phyloP scores from a whole-genome alignment of 2,329 filamentous ascomycete genomes.

The Apiospora phragmitis region DNA sequence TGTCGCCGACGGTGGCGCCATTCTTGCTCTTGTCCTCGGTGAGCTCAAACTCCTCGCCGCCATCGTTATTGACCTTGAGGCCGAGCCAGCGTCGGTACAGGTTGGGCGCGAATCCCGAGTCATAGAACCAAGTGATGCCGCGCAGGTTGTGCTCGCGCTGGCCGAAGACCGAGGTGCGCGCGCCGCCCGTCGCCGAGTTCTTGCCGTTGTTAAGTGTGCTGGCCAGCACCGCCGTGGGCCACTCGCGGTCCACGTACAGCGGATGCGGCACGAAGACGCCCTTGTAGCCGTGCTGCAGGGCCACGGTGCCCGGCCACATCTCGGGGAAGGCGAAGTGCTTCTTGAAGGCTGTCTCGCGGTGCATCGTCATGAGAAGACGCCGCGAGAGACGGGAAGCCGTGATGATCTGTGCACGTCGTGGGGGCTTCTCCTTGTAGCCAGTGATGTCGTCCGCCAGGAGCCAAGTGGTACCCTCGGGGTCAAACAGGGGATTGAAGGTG shows the following conservation, averaged over 20 bases:
- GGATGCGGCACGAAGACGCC: constrained; percentile 90
- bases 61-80: constrained; percentile 74
- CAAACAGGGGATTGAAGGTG: constrained; percentile 87
- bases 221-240: constrained; percentile 78
- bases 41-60: constrained; percentile 74
- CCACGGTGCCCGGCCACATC: constrained; percentile 90
- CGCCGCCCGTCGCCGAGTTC: constrained; percentile 74
- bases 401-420: constrained; percentile 84
- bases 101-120: constrained; percentile 77
- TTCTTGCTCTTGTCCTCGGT: constrained; percentile 53
- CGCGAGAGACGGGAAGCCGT: constrained; percentile 83
- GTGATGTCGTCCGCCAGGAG: constrained; percentile 79
- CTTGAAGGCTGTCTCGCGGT: constrained; percentile 80
- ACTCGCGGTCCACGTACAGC: constrained; percentile 81
- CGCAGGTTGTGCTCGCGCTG: constrained; percentile 87
- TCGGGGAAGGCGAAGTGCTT: constrained; percentile 93
- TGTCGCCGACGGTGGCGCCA: constrained; percentile 48
- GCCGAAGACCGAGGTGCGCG: constrained; percentile 72
- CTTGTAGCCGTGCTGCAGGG: constrained; percentile 90
- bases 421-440: constrained; percentile 66
- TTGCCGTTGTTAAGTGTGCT: constrained; percentile 77
- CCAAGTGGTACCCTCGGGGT: constrained; percentile 87
- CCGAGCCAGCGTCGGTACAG: constrained; percentile 87
- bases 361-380: constrained; percentile 81
- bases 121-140: constrained; percentile 91